Evolutionary conservation across 345 rosid species (phyloP), one percentile per base, ranked within the genome.

Genomic region (Abelmoschus esculentus): DNA sequence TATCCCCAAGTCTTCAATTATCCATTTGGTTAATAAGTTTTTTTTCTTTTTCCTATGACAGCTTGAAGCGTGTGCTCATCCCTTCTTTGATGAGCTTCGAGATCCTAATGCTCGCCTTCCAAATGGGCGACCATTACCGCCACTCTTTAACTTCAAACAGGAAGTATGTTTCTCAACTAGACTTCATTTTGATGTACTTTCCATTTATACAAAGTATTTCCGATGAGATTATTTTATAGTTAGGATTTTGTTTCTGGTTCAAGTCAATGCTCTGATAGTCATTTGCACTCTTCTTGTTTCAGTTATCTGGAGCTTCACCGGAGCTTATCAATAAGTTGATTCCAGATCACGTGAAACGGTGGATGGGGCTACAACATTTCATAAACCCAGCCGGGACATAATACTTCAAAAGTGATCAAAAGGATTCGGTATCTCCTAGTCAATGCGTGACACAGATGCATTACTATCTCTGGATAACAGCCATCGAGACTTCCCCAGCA

Each of bases 291-390:
- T 70, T 53, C 60, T 74, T 62, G 18, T 71, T 60, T 49, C 85
- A 86, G 90, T 73, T 90, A 79, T 72, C 84, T 28, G 92, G 84
- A 61, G 87, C 89, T 67, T 84, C 97, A 68, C 85, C 87, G 19
- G 97, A 88, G 67, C 89, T 88, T n/a, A 87, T 87, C 17, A 88
- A 82, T 78, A 90, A 87, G 88, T 80, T 90, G 83, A 87, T 88
- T 69, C 97, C 97, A 31, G 97, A 90, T 46, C 89, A 89, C 74
- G 82, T 87, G 80, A 88, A 89, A 73, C 83, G 92, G 73, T 90
- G 89, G 70, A 75, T 88, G 80, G 97, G 92, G 70, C 84, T 84
- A 59, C 84, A 81, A 61, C 84, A 83, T 80, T 83, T 90, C 80
- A 71, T 89, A 85, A 85, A 86, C 75, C 89, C 79, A 54, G 80